Percentiles rank a stretch among this genome's conserved stretches.
Evolutionary conservation across 805 yeast genomes (phyloP).

Genomic region (Candida oleophila): DNA sequence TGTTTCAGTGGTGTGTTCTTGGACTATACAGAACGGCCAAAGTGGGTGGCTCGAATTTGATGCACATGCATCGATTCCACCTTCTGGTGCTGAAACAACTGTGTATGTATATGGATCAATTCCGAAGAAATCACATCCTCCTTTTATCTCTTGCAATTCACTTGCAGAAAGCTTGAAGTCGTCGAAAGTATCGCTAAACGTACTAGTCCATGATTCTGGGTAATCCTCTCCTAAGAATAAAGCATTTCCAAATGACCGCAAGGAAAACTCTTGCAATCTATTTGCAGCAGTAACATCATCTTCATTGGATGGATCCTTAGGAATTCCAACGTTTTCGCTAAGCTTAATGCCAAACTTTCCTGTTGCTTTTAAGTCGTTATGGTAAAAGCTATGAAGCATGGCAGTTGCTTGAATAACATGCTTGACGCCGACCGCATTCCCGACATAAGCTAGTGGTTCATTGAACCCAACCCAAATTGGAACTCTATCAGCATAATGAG

Average conservation of each 20-base stretch:
- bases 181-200: constrained; percentile 15
- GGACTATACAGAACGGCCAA: constrained; percentile 26
- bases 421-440: constrained; percentile 21
- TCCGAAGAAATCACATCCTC: constrained; percentile 31
- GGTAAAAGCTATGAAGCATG: constrained; percentile 18
- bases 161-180: constrained; percentile 17
- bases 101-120: constrained; percentile 28
- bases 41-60: constrained; percentile 15
- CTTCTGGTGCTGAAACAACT: constrained; percentile 18
- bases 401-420: constrained; percentile 24
- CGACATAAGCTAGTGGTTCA: constrained; percentile 24
- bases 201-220: constrained; percentile 20
- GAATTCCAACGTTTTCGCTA: constrained; percentile 24
- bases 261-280: constrained; percentile 20
- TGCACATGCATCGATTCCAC: constrained; percentile 21
- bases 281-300: constrained; percentile 24
- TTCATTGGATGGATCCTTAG: constrained; percentile 20
- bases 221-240: constrained; percentile 28
- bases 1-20: constrained; percentile 8
- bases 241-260: constrained; percentile 28
- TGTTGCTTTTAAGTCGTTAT: constrained; percentile 22
- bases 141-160: constrained; percentile 20
- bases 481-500: constrained; percentile 29
- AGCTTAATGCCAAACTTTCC: constrained; percentile 25
- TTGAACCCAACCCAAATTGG: constrained; percentile 29